phyloP scores from a whole-genome alignment of 116 monocot species.

The Phalaenopsis hybrid region DNA sequence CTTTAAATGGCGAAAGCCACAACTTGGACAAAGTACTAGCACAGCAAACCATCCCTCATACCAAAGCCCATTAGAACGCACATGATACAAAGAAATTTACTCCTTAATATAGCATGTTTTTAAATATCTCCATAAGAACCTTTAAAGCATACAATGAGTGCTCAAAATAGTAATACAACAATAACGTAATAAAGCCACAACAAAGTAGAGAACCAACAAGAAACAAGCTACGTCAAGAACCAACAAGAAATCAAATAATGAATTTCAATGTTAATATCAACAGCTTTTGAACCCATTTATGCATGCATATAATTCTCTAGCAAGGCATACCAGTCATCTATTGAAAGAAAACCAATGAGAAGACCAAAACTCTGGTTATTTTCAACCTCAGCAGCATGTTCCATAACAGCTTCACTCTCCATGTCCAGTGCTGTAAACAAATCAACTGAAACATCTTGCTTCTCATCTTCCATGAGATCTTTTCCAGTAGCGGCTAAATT shows the following conservation, averaged over 20 bases:
- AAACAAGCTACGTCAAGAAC: neutral
- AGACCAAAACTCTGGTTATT: conserved; percentile 85
- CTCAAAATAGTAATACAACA: neutral
- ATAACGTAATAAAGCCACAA: neutral
- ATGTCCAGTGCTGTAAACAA: conserved; percentile 70
- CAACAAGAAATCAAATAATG: too few relatives aligned
- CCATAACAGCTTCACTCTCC: conserved; percentile 69
- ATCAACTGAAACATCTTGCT: conserved; percentile 78
- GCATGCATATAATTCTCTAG: neutral
- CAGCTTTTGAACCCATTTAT: neutral
- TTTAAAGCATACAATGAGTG: too few relatives aligned
- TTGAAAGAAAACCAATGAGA: conserved; percentile 83
- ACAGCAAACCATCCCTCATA: neutral
- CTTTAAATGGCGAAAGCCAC: neutral
- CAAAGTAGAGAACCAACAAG: neutral
- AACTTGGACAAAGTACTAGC: neutral
- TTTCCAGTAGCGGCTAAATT: conserved; percentile 98
- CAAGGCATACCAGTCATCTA: conserved; percentile 77
- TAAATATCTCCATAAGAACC: too few relatives aligned
- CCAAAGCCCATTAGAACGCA: neutral
- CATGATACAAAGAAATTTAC: neutral
- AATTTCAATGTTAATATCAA: conserved; percentile 2
- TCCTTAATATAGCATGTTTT: neutral
- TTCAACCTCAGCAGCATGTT: conserved; percentile 58
- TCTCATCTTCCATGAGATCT: conserved; percentile 97